Evolutionary conservation across 768 basidiomycete species (phyloP), one percentile per base, ranked within the genome.

Genomic region (Rhizopogon sp.): DNA sequence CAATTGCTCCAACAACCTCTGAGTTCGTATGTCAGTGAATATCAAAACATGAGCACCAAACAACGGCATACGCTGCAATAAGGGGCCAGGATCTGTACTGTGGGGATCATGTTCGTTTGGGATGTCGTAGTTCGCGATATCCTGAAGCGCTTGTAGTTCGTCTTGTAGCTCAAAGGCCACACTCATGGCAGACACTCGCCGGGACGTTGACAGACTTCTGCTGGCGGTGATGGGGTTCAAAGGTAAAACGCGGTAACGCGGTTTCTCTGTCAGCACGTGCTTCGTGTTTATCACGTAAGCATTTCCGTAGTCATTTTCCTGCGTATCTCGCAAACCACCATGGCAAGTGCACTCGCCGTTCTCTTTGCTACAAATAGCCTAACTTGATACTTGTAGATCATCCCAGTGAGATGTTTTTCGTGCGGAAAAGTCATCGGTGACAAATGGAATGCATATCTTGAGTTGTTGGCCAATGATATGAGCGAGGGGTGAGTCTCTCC

Each of bases 381-480:
- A 35, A 14, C n/a, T 47, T 42, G 2, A 40, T 10, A 25, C 14
- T 20, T 4, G 7, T 20, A 96, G 95, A 98, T 98, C 58, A 96
- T 97, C 60, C 94, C 95, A 44, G 91, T 98, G 7, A 85, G 95
- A 42, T 96, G 94, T 62, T 97, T 97, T 67, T 93, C 94, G 14
- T 96, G 93, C 66, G 96, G 96, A 43, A 98, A 98, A 72, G 94
- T 98, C 58, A 87, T 98, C 41, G 93, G 96, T 46, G 93, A 98
- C 76, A 91, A 97, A 60, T 98, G 96, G 95, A 87, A 83, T 55
- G 79, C 81, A 20, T 98, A 97, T 70, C 74, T 97, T 39, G 85
- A 88, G 63, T 73, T 95, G 42, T 75, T 97, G 56, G 82, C 86
- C 37, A 81, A 82, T 55, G 93, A 91, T 62, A 82, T 84, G 72